Conservation (phyloP, 2,329 filamentous ascomycete genomes). For the Emericellopsis atlantica region DNA sequence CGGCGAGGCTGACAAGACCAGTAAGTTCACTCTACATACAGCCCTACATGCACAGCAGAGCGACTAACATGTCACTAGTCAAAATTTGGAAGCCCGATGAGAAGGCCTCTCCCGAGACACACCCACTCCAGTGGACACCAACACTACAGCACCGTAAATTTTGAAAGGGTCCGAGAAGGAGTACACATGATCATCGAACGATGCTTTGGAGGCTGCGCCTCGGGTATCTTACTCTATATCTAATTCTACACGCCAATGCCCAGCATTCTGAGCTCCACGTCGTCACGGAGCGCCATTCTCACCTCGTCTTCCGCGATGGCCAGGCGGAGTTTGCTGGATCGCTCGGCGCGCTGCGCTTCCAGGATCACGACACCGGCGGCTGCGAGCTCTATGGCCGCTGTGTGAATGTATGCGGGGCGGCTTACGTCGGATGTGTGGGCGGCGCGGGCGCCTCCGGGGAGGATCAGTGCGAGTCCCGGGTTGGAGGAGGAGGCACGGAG, state of each 20-base stretch:
- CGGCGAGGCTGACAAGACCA: constrained; percentile 95
- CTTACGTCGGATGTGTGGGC: constrained; percentile 7
- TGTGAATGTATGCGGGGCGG: constrained; percentile 37
- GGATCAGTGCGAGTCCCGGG: constrained; percentile 22
- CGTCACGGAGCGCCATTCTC: constrained; percentile 74
- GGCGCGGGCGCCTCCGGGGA: constrained; percentile 13
- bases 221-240: not conserved
- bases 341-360: constrained; percentile 68
- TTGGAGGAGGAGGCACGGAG: constrained; percentile 19
- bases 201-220: not conserved
- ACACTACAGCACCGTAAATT: constrained; percentile 66
- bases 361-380: constrained; percentile 81
- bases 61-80: constrained; percentile 32
- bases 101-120: constrained; percentile 76
- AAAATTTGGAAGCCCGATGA: constrained; percentile 97
- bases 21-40: constrained; percentile 22
- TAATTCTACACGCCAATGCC: constrained; percentile 38
- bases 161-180: constrained; percentile 20
- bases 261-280: constrained; percentile 72
- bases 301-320: constrained; percentile 87
- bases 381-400: constrained; percentile 69
- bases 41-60: not conserved
- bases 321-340: constrained; percentile 76
- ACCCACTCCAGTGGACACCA: constrained; percentile 88
- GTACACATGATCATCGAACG: not conserved